Evolutionary conservation across 2,329 filamentous ascomycete species (phyloP).

Genomic region (Corniculantispora saksenae): DNA sequence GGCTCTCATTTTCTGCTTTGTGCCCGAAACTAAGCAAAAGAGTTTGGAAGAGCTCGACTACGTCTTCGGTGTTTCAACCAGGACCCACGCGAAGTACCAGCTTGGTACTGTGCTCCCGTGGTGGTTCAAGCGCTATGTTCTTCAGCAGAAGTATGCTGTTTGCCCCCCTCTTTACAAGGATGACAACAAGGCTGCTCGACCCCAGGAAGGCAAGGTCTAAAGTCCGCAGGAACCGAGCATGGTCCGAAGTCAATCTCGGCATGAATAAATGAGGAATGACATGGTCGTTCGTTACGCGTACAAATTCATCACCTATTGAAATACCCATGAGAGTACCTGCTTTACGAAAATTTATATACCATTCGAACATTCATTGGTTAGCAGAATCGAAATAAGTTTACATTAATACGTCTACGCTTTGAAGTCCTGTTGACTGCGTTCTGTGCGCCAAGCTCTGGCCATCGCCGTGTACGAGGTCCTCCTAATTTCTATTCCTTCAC

Average conservation of each 20-base stretch:
- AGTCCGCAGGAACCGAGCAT: too few species aligned
- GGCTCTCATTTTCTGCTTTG: constrained; percentile 63
- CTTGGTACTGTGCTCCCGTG: constrained; percentile 35
- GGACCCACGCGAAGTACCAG: constrained; percentile 36
- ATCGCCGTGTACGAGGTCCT: too few species aligned
- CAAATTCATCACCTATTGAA: not conserved
- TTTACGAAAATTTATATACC: not conserved
- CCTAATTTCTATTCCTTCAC: not conserved
- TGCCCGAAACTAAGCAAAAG: constrained; percentile 53
- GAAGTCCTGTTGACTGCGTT: not conserved
- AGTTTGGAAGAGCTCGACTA: constrained; percentile 40
- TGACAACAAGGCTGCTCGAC: not conserved
- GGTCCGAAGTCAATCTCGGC: not conserved
- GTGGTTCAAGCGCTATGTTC: constrained; percentile 32
- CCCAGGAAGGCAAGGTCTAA: constrained; percentile 9
- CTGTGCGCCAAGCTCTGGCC: too few species aligned
- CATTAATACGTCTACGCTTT: not conserved
- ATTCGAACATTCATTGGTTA: not conserved
- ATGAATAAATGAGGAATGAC: not conserved
- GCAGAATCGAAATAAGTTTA: not conserved
- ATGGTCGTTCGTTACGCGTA: not conserved
- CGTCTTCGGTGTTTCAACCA: constrained; percentile 38
- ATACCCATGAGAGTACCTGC: not conserved
- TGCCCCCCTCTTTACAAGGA: constrained; percentile 12
- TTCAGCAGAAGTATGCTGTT: constrained; percentile 4